Evolutionary conservation across 1,139 yeast species (phyloP).

Genomic region (Hyphopichia wangnamkhiaoensis): DNA sequence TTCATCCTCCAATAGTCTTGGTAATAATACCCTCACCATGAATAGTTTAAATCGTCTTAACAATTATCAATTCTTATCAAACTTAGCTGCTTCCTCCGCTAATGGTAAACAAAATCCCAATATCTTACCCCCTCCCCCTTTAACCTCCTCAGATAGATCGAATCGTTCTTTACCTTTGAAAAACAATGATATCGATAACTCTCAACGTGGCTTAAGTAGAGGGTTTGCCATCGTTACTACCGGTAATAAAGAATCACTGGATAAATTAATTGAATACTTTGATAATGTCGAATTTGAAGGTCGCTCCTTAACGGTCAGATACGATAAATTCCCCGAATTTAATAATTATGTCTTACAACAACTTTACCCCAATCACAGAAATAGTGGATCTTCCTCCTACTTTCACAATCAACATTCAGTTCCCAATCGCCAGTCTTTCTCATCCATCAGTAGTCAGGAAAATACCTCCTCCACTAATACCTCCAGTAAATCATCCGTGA

Average conservation of each 20-base stretch:
- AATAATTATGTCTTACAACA: constrained; percentile 37
- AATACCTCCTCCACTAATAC: not conserved
- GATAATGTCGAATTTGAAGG: constrained; percentile 58
- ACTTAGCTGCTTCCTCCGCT: constrained; percentile 4
- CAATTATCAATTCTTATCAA: constrained; percentile 11
- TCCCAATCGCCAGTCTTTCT: not conserved
- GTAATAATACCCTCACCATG: not conserved
- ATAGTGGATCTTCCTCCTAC: not conserved
- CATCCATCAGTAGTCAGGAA: not conserved
- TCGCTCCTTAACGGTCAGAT: constrained; percentile 59
- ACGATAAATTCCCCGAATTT: constrained; percentile 50
- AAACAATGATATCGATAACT: constrained; percentile 3
- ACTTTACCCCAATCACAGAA: constrained; percentile 16
- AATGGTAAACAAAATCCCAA: not conserved
- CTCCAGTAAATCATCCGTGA: constrained; percentile 7
- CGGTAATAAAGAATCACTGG: constrained; percentile 49
- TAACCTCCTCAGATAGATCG: not conserved
- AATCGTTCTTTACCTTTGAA: not conserved
- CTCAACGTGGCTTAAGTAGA: constrained; percentile 27
- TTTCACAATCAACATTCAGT: not conserved
- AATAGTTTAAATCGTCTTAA: constrained; percentile 7
- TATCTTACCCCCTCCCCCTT: not conserved
- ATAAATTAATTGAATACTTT: constrained; percentile 48
- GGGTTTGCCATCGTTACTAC: constrained; percentile 72
- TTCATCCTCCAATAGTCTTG: not conserved